phyloP scores from a whole-genome alignment of 169 alveolate species.

The Amoebophrya sp. region DNA sequence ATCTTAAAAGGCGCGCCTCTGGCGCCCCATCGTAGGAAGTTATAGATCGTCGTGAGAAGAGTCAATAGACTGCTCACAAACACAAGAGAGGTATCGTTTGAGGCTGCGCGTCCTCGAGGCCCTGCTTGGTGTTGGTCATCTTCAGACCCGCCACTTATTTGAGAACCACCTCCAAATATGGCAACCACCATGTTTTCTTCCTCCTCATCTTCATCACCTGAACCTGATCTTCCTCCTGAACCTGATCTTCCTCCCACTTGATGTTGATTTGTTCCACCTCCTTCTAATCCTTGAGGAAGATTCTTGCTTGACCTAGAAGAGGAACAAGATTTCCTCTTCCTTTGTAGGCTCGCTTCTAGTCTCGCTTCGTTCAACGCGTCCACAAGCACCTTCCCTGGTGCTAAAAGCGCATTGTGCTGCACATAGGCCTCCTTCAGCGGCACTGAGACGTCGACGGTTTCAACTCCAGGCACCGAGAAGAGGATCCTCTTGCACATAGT shows the following conservation, averaged over 20 bases:
- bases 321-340: too few species aligned
- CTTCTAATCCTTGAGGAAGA: not conserved
- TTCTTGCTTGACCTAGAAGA: too few species aligned
- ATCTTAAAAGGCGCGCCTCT: too few species aligned
- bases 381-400: not conserved
- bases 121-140: too few species aligned
- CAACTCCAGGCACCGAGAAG: not conserved
- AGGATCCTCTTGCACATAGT: constrained; percentile 17
- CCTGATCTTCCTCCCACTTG: not conserved
- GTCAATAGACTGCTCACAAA: too few species aligned
- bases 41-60: too few species aligned
- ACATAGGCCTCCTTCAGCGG: not conserved
- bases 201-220: not conserved
- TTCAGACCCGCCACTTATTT: too few species aligned
- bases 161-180: too few species aligned
- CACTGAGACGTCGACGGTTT: not conserved
- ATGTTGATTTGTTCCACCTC: not conserved
- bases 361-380: not conserved
- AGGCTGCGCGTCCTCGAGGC: too few species aligned
- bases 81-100: too few species aligned
- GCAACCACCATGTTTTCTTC: not conserved
- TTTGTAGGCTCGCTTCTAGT: not conserved
- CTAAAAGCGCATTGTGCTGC: not conserved
- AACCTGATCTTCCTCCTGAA: not conserved
- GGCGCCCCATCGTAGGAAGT: too few species aligned